phyloP scores from a whole-genome alignment of 169 alveolate genomes.

The Babesia bigemina region DNA sequence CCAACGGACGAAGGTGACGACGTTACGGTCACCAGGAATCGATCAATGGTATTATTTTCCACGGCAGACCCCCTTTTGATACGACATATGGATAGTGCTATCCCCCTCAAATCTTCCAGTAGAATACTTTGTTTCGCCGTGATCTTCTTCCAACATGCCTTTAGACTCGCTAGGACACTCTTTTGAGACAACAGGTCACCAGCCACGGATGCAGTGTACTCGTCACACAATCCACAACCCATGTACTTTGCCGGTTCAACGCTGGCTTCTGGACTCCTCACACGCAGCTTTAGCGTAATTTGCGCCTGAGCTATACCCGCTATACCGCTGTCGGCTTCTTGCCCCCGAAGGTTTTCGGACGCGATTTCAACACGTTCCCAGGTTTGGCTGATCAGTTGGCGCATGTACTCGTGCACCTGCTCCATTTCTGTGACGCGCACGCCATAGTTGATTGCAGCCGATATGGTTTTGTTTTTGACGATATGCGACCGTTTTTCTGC shows the following conservation, averaged over 20 bases:
- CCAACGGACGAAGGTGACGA: conserved; percentile 1
- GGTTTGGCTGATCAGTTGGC: conserved; percentile 21
- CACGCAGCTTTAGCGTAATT: conserved; percentile 25
- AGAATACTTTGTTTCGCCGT: background rate
- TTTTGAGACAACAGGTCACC: conserved; percentile 33
- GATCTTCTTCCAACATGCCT: conserved; percentile 16
- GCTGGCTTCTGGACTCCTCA: conserved; percentile 38
- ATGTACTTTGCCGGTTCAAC: conserved; percentile 37
- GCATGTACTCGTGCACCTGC: conserved; percentile 37
- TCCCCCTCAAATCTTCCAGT: conserved; percentile 33
- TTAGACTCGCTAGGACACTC: conserved; percentile 17
- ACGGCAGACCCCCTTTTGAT: background rate
- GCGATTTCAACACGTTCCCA: conserved; percentile 35
- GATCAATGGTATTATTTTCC: conserved; percentile 22
- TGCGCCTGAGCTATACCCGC: conserved; percentile 9
- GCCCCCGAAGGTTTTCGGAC: background rate
- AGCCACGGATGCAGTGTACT: conserved; percentile 26
- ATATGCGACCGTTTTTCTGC: conserved; percentile 46
- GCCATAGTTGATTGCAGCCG: conserved; percentile 35
- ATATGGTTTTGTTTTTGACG: conserved; percentile 35
- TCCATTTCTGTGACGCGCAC: conserved; percentile 8
- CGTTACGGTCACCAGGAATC: conserved; percentile 13
- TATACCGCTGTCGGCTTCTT: background rate
- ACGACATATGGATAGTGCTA: conserved; percentile 11
- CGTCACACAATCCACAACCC: conserved; percentile 48